Base-by-base conservation (phyloP, 2,329 filamentous ascomycete species). In the Gremmenia infestans region DNA sequence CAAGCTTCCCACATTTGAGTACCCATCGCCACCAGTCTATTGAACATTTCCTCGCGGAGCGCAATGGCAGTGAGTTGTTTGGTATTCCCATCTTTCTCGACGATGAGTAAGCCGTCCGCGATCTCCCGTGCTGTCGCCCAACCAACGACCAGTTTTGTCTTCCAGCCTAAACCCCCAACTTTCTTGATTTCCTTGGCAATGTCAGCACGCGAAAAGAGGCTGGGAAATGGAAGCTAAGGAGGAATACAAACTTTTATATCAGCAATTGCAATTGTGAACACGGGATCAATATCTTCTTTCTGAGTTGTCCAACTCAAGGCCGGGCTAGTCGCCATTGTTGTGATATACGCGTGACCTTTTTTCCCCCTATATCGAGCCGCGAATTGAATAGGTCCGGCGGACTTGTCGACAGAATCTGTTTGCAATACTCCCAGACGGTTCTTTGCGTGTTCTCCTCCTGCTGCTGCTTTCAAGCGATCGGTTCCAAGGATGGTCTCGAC, bases 1-100 rank as follows among this genome's bases (percentile, higher is more conserved):
- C 83, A 89, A 54, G 81, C 80, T 74, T 91, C 88, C 90, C 89
- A 94, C 77, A 91, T 91, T 78, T 94, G 89, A 14, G 80, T 80
- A 1, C 88, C 88, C 72, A 93, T 88, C 2, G 87, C 82, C 55
- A 91, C 74, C 54, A 93, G 69, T 15, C 89, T 81, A 72, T 94
- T 94, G 67, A 94, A 94, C 43, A 95, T 68, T 72, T 93, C 87
- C 64, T 94, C 88, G 40, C 90, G 72, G 66, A 87, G 72, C 32
- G 81, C 77, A 69, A 93, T 78, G 1, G 89, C 89, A 6, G 88
- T 95, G 2, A 94, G 70, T 52, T 82, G 81, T 57, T 78, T 80
- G 51, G 73, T 75, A 15, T 80, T 72, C 0, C 86, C 81, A 14
- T 72, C 72, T 53, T 75, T 68, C 50, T 68, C 67, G 36, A 63